Evolutionary conservation across 176 grass and related monocot genomes (phyloP), one percentile per base, ranked within the genome.

Genomic region (Chrysopogon serrulatus): DNA sequence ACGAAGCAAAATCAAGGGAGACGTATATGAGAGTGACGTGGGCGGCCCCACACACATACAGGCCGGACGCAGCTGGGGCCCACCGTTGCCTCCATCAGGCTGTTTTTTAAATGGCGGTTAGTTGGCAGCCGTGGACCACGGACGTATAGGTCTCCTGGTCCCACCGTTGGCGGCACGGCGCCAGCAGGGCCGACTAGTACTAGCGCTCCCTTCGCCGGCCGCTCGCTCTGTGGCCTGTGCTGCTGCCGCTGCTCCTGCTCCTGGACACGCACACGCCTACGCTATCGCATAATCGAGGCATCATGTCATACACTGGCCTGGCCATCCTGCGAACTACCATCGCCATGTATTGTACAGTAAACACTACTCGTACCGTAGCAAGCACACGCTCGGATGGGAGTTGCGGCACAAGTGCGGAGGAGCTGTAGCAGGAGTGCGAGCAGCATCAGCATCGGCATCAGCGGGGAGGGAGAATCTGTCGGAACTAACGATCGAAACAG

Each of bases 121-220:
- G 94, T 90, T 93, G 89, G 92, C 88, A 74, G 84, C 45, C 54
- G 63, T 78, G 92, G 90, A 97, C 92, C 92, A 71, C 68, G 40
- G 68, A 15, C 68, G 40, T 27, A 86, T 69, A 21, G 18, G 42
- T 74, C 66, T 72, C 15, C 37, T 53, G 78, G 84, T 59, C 84
- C 77, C 71, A 73, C 47, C 41, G 84, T 86, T 56, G 85, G 63
- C 70, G 70, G 59, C 60, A 31, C 23, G 56, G n/a, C 36, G 76
- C 37, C 64, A n/a, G n/a, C n/a, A n/a, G n/a, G n/a, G n/a, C n/a
- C n/a, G n/a, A n/a, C n/a, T n/a, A n/a, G n/a, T 23, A 12, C 54
- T 8, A 24, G 54, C 9, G 18, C 48, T 51, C 48, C 2, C 42
- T 43, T 39, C 40, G 9, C 40, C 40, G 8, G 11, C 42, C 11